These are phyloP conservation scores for Neoascochyta sp. DNA, from an alignment of 2,329 filamentous ascomycete genomes.

Conservation along the genomic window DNA sequence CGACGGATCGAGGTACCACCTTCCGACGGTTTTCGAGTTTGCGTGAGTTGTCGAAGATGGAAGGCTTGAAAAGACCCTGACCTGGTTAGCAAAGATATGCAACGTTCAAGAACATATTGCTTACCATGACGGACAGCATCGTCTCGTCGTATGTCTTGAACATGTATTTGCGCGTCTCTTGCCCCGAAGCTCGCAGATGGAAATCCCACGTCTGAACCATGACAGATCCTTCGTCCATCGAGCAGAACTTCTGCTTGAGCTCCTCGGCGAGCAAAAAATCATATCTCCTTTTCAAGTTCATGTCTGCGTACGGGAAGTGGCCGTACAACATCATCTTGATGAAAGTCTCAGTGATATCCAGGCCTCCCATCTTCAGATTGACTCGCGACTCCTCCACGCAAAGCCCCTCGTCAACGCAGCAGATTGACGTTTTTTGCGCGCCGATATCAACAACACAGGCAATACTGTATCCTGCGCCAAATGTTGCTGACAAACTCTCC, in stretches of 20 bases:
- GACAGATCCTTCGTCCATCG: conserved; percentile 84
- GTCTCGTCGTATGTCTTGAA: conserved; percentile 98
- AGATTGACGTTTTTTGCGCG: conserved; percentile 94
- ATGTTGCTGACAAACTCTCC: conserved; percentile 90
- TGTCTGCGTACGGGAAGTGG: conserved; percentile 91
- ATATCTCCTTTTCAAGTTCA: conserved; percentile 84
- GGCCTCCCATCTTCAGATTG: conserved; percentile 90
- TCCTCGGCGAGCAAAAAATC: conserved; percentile 94
- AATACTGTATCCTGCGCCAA: conserved; percentile 89
- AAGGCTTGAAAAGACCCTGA: conserved; percentile 79
- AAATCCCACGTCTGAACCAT: conserved; percentile 87
- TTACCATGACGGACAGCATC: conserved; percentile 78
- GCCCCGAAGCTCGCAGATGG: conserved; percentile 80
- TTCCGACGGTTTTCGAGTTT: conserved; percentile 79
- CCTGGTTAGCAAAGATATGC: conserved; percentile 11
- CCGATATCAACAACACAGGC: conserved; percentile 95
- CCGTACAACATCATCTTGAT: conserved; percentile 98
- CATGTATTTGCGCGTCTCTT: conserved; percentile 86
- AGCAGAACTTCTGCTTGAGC: conserved; percentile 88
- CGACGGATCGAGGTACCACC: conserved; percentile 81
- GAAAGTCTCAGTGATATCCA: conserved; percentile 90
- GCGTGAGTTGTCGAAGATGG: conserved; percentile 75
- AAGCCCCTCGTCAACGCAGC: conserved; percentile 94
- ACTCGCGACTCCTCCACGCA: conserved; percentile 91
- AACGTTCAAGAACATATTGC: conserved; percentile 5